A percentile compares a stretch with the other conserved stretches of the same genome.
Conservation (phyloP, 2,329 filamentous ascomycete species). For the Seiridium cupressi region DNA sequence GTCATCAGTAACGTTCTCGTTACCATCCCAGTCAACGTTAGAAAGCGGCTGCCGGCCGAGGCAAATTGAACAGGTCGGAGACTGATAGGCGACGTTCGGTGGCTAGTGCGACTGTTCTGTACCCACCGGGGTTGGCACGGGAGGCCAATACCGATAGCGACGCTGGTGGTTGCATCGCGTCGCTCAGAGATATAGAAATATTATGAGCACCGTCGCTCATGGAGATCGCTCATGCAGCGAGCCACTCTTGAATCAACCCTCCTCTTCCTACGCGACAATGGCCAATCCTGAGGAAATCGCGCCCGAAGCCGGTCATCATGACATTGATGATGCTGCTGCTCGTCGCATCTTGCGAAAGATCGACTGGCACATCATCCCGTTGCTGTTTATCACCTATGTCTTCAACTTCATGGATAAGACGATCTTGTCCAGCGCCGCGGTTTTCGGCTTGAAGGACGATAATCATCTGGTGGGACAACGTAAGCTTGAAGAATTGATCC, state of each 20-base stretch:
- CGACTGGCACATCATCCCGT: conserved; percentile 18
- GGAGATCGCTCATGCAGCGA: not conserved
- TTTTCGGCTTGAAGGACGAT: conserved; percentile 54
- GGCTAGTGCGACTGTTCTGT: no score
- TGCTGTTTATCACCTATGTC: conserved; percentile 23
- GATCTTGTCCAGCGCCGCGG: conserved; percentile 52
- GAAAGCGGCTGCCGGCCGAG: not conserved
- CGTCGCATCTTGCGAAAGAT: conserved; percentile 21
- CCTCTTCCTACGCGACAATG: conserved; percentile 3
- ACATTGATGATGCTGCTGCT: conserved; percentile 7
- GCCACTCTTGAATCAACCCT: not conserved
- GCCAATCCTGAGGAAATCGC: not conserved
- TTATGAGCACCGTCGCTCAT: not conserved
- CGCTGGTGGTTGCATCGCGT: not conserved
- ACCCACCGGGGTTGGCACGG: no score
- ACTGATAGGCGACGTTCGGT: no score
- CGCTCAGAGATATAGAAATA: not conserved
- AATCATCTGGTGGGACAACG: conserved; percentile 36
- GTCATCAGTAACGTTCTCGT: not conserved
- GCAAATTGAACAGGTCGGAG: not conserved
- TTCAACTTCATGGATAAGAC: conserved; percentile 30
- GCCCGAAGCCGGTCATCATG: not conserved
- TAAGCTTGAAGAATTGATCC: not conserved
- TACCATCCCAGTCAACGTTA: not conserved
- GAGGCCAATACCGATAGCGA: not conserved